phyloP scores from a whole-genome alignment of 805 yeast genomes.

The Nakazawaea holstii region DNA sequence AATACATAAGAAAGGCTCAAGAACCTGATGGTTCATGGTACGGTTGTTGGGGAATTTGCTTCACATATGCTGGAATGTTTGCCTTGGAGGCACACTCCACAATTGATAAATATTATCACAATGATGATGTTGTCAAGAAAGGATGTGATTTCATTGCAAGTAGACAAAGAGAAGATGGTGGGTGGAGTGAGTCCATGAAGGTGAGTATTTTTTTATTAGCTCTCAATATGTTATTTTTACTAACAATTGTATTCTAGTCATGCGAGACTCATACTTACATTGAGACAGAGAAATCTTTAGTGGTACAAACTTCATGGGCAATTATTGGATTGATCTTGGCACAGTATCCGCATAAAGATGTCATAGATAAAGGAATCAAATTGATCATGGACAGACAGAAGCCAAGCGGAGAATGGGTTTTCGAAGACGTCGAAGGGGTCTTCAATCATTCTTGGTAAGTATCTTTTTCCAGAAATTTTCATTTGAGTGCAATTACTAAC shows the following conservation, averaged over 20 bases:
- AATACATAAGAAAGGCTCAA: conserved; percentile 67
- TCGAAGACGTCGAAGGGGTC: conserved; percentile 89
- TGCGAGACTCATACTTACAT: conserved; percentile 79
- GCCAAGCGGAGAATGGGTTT: conserved; percentile 76
- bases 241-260: conserved; percentile 26
- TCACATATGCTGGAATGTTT: conserved; percentile 95
- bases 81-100: conserved; percentile 88
- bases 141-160: conserved; percentile 84
- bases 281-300: conserved; percentile 54
- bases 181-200: conserved; percentile 96
- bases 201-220: not conserved
- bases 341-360: conserved; percentile 63
- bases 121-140: conserved; percentile 52
- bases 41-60: conserved; percentile 98
- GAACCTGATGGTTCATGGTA: conserved; percentile 90
- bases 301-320: conserved; percentile 94
- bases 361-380: conserved; percentile 58
- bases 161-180: conserved; percentile 84
- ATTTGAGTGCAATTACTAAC: conserved; percentile 12
- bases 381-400: conserved; percentile 64
- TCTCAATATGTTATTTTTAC: not conserved
- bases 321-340: conserved; percentile 77
- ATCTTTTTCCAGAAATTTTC: not conserved
- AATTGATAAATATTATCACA: conserved; percentile 57
- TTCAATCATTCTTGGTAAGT: conserved; percentile 70